Conservation (phyloP, 2,329 filamentous ascomycete species). For the Diplocarpon rosae region DNA sequence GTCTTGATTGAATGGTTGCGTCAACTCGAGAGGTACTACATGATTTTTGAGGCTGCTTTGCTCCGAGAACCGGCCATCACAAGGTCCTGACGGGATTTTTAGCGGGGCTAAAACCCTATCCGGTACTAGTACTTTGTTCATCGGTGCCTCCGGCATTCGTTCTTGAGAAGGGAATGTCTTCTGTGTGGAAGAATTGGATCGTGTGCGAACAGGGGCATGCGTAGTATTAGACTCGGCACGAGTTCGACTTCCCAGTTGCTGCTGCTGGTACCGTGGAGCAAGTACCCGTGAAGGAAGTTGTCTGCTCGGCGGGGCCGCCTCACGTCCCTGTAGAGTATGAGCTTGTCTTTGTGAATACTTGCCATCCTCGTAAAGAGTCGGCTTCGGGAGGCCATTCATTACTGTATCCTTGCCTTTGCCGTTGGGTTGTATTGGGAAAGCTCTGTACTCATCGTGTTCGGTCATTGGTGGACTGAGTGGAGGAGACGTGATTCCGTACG, state of each 20-base stretch:
- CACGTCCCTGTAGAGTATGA: slow-evolving; percentile 66
- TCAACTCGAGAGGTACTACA: slow-evolving; percentile 15
- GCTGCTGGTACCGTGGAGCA: slow-evolving; percentile 20
- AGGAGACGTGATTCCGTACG: slow-evolving; percentile 34
- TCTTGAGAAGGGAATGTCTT: slow-evolving; percentile 24
- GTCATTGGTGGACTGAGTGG: slow-evolving; percentile 60
- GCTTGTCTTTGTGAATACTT: slow-evolving; percentile 74
- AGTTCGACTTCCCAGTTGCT: slow-evolving; percentile 26
- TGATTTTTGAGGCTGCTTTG: slow-evolving; percentile 5
- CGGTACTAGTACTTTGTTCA: slow-evolving; percentile 9
- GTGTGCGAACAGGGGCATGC: slow-evolving; percentile 32
- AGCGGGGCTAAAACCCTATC: slow-evolving; percentile 11
- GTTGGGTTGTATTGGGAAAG: slow-evolving; percentile 58
- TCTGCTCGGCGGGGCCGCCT: slow-evolving; percentile 39
- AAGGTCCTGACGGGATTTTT: slow-evolving; percentile 22
- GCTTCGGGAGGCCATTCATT: slow-evolving; percentile 60
- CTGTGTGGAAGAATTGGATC: slow-evolving; percentile 36
- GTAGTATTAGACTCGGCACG: slow-evolving; percentile 37
- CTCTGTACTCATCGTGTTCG: slow-evolving; percentile 55
- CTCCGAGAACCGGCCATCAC: slow-evolving; percentile 11
- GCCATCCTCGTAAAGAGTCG: slow-evolving; percentile 69
- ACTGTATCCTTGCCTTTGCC: slow-evolving; percentile 78
- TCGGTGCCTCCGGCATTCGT: slow-evolving; percentile 14
- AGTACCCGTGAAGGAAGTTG: slow-evolving; percentile 20
- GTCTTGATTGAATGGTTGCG: slow-evolving; percentile 19